Evolutionary conservation across 2,329 filamentous ascomycete species (phyloP).

Genomic region (Colletotrichum phormii): DNA sequence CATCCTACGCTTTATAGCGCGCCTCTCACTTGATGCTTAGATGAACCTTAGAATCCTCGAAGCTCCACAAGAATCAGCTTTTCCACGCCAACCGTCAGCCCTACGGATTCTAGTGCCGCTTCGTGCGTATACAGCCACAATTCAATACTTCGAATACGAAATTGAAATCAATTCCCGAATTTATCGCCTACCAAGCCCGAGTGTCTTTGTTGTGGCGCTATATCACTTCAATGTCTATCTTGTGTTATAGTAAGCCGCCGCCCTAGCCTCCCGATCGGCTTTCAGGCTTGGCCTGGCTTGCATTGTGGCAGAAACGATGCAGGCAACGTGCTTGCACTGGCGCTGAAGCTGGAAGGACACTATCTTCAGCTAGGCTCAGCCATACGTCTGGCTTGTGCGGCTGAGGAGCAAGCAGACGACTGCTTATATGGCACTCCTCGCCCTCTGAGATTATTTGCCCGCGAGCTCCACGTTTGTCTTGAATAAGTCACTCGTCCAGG

Average conservation of each 20-base stretch:
- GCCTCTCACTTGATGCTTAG: neutral
- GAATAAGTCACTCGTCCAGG: neutral
- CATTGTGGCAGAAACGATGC: neutral
- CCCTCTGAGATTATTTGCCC: neutral
- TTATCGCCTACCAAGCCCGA: neutral
- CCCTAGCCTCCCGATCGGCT: conserved; percentile 12
- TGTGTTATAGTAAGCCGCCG: neutral
- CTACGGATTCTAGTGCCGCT: conserved; percentile 2
- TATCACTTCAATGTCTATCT: neutral
- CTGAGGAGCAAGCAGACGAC: neutral
- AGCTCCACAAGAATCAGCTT: conserved; percentile 4
- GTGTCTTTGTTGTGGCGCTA: neutral
- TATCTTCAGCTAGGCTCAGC: neutral
- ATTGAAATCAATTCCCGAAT: neutral
- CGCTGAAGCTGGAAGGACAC: neutral
- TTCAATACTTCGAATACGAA: neutral
- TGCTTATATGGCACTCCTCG: neutral
- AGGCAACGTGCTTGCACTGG: conserved; percentile 7
- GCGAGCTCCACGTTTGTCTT: neutral
- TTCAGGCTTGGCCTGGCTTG: neutral
- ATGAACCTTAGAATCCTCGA: neutral
- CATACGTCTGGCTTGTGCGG: neutral
- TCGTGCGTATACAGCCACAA: neutral
- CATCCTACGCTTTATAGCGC: neutral
- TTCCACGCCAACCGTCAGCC: conserved; percentile 12